Evolutionary conservation across 2,329 filamentous ascomycete species (phyloP), one percentile per base, ranked within the genome.

Genomic region (Amauroascus verrucosus): DNA sequence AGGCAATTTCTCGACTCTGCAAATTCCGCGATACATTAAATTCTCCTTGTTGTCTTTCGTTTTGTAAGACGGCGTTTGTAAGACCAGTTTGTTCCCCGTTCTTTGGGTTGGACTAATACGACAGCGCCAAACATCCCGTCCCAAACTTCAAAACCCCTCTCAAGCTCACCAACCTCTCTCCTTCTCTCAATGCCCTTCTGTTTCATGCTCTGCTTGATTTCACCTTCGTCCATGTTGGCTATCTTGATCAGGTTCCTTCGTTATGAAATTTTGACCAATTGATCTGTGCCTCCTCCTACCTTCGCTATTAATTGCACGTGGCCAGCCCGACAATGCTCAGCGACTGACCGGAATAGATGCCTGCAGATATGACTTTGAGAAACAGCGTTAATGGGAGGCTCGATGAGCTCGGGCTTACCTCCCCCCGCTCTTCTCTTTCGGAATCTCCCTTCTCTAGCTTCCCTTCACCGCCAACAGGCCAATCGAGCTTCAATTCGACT

Each of bases 341-440:
- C 30, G 7, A 41, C 35, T 53, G 41, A 51, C 24, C 28, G 24
- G 45, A 57, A 35, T 32, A 57, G 52, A 51, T 57, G 48, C 45
- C 55, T 32, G 44, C 37, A 46, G 53, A 59, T 61, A 86, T 86
- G 83, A 79, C 82, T 61, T 53, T 85, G 71, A 79, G 79, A 61
- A 77, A 78, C 65, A 77, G 77, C 65, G 71, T 80, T 66, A 80
- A 74, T 65, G 80, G 81, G 64, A 76, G 79, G 67, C 86, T 88
- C 79, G 86, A 91, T 72, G 85, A 89, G 72, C 76, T 87, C 70
- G 84, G 84, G 68, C 90, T 86, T 72, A 83, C 84, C 62, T 79
- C 80, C 65, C 84, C 89, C 70, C 83, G 86, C 70, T 86, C 86
- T 62, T 81, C 87, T 53, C 81, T 83, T 63, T 85, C 84, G 72